phyloP scores from a whole-genome alignment of 202 grass and related monocot genomes.

The Cymbopogon flexuosus region DNA sequence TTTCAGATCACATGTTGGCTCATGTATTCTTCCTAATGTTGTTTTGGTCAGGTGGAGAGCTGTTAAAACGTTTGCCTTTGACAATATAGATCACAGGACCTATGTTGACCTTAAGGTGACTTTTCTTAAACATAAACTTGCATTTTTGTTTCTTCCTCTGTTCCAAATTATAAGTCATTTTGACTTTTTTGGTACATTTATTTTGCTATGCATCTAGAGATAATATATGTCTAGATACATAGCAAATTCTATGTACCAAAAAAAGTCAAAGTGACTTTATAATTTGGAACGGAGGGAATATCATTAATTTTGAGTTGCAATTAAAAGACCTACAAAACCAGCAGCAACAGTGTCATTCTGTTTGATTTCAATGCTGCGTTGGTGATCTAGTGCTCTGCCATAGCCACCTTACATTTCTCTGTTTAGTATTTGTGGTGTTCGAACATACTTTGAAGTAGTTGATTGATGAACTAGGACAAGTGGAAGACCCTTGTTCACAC shows the following conservation, averaged over 20 bases:
- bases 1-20: neutral
- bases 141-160: no score
- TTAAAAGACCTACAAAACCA: neutral
- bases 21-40: neutral
- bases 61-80: conserved; percentile 69
- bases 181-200: no score
- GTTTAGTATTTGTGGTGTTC: neutral
- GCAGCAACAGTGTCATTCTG: neutral
- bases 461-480: conserved; percentile 52
- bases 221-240: no score
- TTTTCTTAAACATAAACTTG: neutral
- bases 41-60: conserved; percentile 66
- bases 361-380: neutral
- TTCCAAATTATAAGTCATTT: no score
- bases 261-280: no score
- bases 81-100: conserved; percentile 58
- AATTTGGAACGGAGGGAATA: no score
- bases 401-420: neutral
- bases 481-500: conserved; percentile 85
- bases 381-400: neutral
- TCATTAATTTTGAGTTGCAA: neutral
- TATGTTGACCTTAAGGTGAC: conserved; percentile 90
- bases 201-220: no score
- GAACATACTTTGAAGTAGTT: neutral
- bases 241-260: no score